Evolutionary conservation across 2,329 filamentous ascomycete genomes (phyloP).

Genomic region (Sarocladiaceae sp.): DNA sequence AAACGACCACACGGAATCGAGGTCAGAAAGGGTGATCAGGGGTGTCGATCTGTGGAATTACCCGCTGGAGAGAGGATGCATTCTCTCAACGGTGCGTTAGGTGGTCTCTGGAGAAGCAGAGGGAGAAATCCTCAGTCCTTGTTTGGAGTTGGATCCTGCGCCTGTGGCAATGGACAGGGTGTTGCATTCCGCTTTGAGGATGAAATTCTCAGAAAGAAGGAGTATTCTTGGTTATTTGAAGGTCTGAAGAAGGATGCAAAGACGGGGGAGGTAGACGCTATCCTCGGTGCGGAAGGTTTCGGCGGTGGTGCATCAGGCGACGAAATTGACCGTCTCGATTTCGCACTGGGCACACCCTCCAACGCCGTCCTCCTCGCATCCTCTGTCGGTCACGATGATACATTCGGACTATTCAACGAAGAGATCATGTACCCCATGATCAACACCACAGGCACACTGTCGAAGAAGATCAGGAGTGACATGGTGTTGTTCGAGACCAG

Average conservation of each 20-base stretch:
- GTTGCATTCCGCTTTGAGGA: slow-evolving; percentile 15
- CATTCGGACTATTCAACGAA: slow-evolving; percentile 20
- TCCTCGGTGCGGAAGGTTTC: slow-evolving; percentile 21
- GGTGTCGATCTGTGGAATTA: slow-evolving; percentile 23
- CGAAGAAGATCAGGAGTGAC: slow-evolving; percentile 17
- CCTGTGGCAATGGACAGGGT: slow-evolving; percentile 25
- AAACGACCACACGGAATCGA: slow-evolving; percentile 26
- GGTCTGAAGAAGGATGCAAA: slow-evolving; percentile 15
- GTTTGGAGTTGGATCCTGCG: slow-evolving; percentile 25
- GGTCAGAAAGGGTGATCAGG: slow-evolving; percentile 28
- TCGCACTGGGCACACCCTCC: slow-evolving; percentile 22
- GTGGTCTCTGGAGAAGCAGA: slow-evolving; percentile 27
- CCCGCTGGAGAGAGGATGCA: slow-evolving; percentile 25
- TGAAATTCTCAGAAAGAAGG: slow-evolving; percentile 11
- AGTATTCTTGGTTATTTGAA: slow-evolving; percentile 16
- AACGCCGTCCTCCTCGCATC: slow-evolving; percentile 24
- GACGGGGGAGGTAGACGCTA: neutral
- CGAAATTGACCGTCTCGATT: slow-evolving; percentile 30
- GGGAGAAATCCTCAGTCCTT: slow-evolving; percentile 25
- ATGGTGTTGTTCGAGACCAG: slow-evolving; percentile 20
- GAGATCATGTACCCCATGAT: slow-evolving; percentile 20
- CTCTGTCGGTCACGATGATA: slow-evolving; percentile 16
- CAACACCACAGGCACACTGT: slow-evolving; percentile 18
- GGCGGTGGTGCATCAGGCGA: slow-evolving; percentile 28
- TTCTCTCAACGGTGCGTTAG: slow-evolving; percentile 23